These are phyloP conservation scores for Mrakiaceae sp. DNA, from an alignment of 1,284 basidiomycete genomes.

Conservation along the genomic window DNA sequence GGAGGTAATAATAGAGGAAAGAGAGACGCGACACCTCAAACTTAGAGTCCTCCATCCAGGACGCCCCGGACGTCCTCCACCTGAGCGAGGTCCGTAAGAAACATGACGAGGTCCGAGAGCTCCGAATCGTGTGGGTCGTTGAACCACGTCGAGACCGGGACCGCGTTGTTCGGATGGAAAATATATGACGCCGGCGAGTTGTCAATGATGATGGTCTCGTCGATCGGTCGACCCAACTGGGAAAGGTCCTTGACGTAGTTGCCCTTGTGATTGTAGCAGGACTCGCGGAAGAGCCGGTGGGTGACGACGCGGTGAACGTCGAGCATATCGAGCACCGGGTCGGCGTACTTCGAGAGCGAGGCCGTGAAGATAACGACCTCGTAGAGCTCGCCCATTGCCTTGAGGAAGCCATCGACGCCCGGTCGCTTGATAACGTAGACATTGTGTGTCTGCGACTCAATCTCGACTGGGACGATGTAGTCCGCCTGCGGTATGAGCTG, in stretches of 20 bases:
- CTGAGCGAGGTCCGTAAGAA: conserved; percentile 72
- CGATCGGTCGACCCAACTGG: conserved; percentile 84
- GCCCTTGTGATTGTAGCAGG: conserved; percentile 97
- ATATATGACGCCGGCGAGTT: conserved; percentile 99
- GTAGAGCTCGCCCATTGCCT: conserved; percentile 95
- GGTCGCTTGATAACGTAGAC: conserved; percentile 99
- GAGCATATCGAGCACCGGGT: conserved; percentile 94
- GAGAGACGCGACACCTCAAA: background rate
- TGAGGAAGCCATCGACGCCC: conserved; percentile 92
- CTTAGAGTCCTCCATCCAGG: conserved; percentile 45
- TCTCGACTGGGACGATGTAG: conserved; percentile 97
- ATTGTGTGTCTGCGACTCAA: conserved; percentile 95
- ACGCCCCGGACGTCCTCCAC: conserved; percentile 89
- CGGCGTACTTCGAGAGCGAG: conserved; percentile 95
- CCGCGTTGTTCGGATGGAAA: conserved; percentile 98
- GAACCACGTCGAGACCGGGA: conserved; percentile 98
- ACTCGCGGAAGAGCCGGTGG: conserved; percentile 95
- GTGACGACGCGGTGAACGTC: conserved; percentile 83
- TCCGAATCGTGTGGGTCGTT: conserved; percentile 97
- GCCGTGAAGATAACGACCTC: conserved; percentile 98
- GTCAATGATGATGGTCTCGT: conserved; percentile 93
- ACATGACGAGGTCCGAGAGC: conserved; percentile 84
- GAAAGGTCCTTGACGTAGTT: conserved; percentile 99
- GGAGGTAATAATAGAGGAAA: background rate
- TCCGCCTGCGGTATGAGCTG: conserved; percentile 92